These are phyloP conservation scores for Backusella westeae DNA, from an alignment of 192 early-diverging fungal species.

Conservation along the genomic window DNA sequence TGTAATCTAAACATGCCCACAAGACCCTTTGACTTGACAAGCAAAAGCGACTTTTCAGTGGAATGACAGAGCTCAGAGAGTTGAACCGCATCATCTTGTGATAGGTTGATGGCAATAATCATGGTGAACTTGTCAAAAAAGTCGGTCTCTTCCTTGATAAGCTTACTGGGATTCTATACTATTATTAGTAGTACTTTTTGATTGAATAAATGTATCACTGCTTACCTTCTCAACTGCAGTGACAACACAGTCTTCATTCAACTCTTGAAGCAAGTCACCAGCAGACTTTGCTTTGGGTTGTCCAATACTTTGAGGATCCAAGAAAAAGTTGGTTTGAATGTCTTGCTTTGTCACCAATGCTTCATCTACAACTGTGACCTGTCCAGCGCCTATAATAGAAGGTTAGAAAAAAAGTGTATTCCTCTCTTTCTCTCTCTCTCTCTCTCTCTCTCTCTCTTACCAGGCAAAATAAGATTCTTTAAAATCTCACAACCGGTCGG, in stretches of 20 bases:
- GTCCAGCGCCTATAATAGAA: slow-evolving; percentile 71
- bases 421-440: background rate
- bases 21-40: slow-evolving; percentile 73
- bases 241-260: slow-evolving; percentile 87
- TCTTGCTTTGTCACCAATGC: slow-evolving; percentile 64
- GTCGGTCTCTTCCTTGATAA: slow-evolving; percentile 47
- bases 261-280: slow-evolving; percentile 66
- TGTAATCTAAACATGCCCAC: slow-evolving; percentile 69
- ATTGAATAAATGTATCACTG: no score
- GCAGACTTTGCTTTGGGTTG: slow-evolving; percentile 61
- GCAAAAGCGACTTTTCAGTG: slow-evolving; percentile 63
- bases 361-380: slow-evolving; percentile 83
- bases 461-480: slow-evolving; percentile 96
- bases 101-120: slow-evolving; percentile 72
- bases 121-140: slow-evolving; percentile 71
- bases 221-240: slow-evolving; percentile 53
- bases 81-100: slow-evolving; percentile 49
- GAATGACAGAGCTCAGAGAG: slow-evolving; percentile 66
- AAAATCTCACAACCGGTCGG: slow-evolving; percentile 87
- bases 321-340: slow-evolving; percentile 90
- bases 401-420: no score
- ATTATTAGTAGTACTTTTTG: background rate
- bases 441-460: slow-evolving; percentile 39
- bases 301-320: slow-evolving; percentile 65
- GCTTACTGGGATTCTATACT: slow-evolving; percentile 37